Base-by-base conservation (phyloP, 2,329 filamentous ascomycete genomes). In the Apiospora arundinis region DNA sequence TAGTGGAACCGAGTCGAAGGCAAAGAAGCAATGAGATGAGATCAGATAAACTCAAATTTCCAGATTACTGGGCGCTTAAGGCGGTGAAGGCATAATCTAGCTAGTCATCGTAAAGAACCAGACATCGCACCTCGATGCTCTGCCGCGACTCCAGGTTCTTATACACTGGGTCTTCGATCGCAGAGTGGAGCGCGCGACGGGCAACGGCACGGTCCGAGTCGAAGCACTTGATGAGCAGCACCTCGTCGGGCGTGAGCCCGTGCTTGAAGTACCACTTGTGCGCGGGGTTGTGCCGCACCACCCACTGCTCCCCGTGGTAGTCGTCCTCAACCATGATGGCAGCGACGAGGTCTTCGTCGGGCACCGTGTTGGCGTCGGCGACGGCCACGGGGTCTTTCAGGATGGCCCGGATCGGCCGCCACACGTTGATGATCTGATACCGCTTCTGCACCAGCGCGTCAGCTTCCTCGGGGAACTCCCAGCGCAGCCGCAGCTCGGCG, bases 161-260 rank as follows among this genome's bases (percentile, higher is more conserved):
- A 14, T 79, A 72, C 1, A 80, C 82, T 1, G 82, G 78, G 75
- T 88, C 83, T 42, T 80, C 79, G 81, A 90, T 89, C 3, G 87
- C 85, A 18, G 83, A 82, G 75, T 90, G 88, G 23, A 87, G 86
- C 25, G 86, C 83, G 4, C 86, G 76, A 14, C 86, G 81, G 7
- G 86, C 85, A 25, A 84, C 77, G 76, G 88, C 86, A 37, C 80
- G 79, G 81, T 87, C 86, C n/a, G 82, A 86, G 77, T 91, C 89
- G 74, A 86, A 90, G 73, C 87, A 89, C 77, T 90, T 90, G 77
- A 91, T 88, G 65, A 91, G 74, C 2, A 87, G 81, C 3, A 88
- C 85, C 78, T 91, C 83, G 4, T 85, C 82, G 0, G 87, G 86
- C 0, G 80, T 81, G 76, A 89, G 84, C 1, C 81, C 82, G 46